These are phyloP conservation scores for Akebia trifoliata DNA, from an alignment of 164 flowering plant genomes.

Conservation along the genomic window DNA sequence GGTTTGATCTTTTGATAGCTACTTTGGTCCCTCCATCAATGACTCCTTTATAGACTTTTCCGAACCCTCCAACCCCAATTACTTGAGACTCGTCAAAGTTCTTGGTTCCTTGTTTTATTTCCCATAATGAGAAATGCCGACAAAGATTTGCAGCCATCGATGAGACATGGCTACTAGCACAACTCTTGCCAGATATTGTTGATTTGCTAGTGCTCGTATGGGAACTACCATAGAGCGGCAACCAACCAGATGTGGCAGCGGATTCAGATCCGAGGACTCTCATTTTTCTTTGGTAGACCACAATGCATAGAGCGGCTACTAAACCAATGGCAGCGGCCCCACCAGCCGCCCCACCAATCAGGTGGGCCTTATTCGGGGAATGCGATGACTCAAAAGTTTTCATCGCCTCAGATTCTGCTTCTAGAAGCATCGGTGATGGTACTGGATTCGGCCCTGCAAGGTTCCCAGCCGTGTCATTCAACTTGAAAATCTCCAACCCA, in stretches of 20 bases:
- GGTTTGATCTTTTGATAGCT: conserved; percentile 68
- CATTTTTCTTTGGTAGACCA: conserved; percentile 16
- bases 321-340: conserved; percentile 47
- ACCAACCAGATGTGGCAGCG: conserved; percentile 25
- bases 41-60: conserved; percentile 56
- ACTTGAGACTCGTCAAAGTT: conserved; percentile 52
- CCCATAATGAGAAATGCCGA: conserved; percentile 47
- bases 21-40: conserved; percentile 49
- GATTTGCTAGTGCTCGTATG: conserved; percentile 26
- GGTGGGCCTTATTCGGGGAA: neutral
- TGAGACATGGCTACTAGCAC: conserved; percentile 30
- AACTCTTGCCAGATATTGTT: conserved; percentile 36
- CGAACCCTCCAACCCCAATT: conserved; percentile 68
- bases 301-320: conserved; percentile 34
- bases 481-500: conserved; percentile 77
- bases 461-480: conserved; percentile 33
- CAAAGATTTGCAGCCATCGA: conserved; percentile 33
- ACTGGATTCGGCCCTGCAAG: conserved; percentile 77
- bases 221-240: conserved; percentile 43
- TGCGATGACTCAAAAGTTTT: conserved; percentile 10
- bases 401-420: conserved; percentile 18
- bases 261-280: conserved; percentile 2
- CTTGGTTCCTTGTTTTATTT: conserved; percentile 41
- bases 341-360: conserved; percentile 43
- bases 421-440: conserved; percentile 31